Evolutionary conservation across 371 early-diverging fungal species (phyloP).

Genomic region (Mortierella polycephala): DNA sequence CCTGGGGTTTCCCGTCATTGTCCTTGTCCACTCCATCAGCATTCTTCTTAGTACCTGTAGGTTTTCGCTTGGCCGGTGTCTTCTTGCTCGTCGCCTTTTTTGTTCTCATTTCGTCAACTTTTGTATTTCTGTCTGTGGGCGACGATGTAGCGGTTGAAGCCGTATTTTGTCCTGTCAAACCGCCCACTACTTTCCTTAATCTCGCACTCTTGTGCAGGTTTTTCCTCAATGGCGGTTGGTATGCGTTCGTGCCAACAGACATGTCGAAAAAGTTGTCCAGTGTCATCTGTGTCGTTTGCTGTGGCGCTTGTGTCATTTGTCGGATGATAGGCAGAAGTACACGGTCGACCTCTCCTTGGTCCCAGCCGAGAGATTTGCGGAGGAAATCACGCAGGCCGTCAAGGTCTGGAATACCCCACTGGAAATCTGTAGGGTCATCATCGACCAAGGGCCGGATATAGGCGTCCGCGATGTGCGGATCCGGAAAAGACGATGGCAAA

Average conservation of each 20-base stretch:
- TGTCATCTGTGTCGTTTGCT: conserved; percentile 55
- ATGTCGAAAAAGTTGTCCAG: conserved; percentile 60
- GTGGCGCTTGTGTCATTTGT: conserved; percentile 61
- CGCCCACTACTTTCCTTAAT: conserved; percentile 51
- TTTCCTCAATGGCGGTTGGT: conserved; percentile 21
- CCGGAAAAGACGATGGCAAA: conserved; percentile 74
- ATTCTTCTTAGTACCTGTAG: conserved; percentile 9
- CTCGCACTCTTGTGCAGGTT: conserved; percentile 59
- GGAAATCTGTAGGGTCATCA: conserved; percentile 68
- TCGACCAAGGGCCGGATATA: conserved; percentile 88
- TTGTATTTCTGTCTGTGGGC: conserved; percentile 2
- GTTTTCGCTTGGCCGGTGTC: conserved; percentile 13
- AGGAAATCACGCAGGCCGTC: conserved; percentile 78
- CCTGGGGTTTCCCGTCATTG: neutral
- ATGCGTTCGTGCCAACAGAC: conserved; percentile 31
- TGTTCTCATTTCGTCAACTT: neutral
- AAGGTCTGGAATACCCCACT: conserved; percentile 90
- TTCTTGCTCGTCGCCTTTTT: conserved; percentile 8
- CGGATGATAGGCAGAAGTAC: conserved; percentile 83
- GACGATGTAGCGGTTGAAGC: conserved; percentile 12
- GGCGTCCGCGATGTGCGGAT: conserved; percentile 78
- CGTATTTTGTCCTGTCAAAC: conserved; percentile 50
- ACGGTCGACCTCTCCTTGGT: conserved; percentile 63
- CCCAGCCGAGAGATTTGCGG: conserved; percentile 66
- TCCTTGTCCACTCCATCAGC: neutral